phyloP scores from a whole-genome alignment of 169 alveolate species.

The Plasmodium inui region DNA sequence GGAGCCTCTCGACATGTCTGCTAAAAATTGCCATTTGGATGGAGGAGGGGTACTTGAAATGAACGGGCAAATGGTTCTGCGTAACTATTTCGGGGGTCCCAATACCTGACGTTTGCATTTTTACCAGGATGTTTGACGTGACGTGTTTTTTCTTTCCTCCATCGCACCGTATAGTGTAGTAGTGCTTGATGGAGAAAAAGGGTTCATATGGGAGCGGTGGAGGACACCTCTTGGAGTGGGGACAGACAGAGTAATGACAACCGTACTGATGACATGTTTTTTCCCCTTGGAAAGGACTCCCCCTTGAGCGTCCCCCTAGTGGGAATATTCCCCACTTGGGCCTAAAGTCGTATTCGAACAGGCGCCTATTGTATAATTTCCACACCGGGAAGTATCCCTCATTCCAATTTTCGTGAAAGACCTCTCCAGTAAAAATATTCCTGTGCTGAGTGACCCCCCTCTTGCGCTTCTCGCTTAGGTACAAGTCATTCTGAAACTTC shows the following conservation, averaged over 20 bases:
- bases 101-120: conserved; percentile 6
- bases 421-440: neutral
- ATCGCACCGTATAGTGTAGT: conserved; percentile 12
- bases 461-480: neutral
- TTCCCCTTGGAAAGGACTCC: neutral
- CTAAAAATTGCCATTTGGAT: conserved; percentile 43
- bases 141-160: neutral
- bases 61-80: conserved; percentile 40
- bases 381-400: neutral
- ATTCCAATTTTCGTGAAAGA: neutral
- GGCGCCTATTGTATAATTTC: conserved; percentile 51
- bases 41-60: conserved; percentile 61
- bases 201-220: neutral
- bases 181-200: conserved; percentile 10
- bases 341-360: conserved; percentile 41
- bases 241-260: neutral
- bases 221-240: neutral
- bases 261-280: neutral
- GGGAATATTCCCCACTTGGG: neutral
- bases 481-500: neutral
- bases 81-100: neutral
- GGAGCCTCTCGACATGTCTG: neutral
- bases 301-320: neutral
- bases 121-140: conserved; percentile 8
- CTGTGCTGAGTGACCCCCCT: neutral